Conservation (phyloP, 257 asterid genomes). For the Apocynum venetum region DNA sequence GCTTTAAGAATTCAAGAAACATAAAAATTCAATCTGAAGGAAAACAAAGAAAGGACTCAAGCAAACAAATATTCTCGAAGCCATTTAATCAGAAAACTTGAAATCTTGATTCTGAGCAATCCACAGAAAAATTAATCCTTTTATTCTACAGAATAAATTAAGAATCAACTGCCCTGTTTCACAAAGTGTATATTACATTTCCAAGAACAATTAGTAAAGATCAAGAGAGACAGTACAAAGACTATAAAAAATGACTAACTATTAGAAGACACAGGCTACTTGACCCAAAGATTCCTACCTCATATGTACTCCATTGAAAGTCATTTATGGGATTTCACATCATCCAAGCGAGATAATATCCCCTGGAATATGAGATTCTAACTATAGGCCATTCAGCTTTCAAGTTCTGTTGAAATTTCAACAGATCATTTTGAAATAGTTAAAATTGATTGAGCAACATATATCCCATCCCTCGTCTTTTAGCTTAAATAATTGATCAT, state of each 20-base stretch:
- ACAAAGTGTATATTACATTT: neutral
- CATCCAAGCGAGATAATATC: neutral
- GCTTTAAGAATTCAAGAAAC: slow-evolving; percentile 2
- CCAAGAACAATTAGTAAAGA: neutral
- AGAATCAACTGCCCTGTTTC: neutral
- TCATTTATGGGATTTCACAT: neutral
- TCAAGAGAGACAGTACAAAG: neutral
- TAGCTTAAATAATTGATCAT: neutral
- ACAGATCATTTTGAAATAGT: neutral
- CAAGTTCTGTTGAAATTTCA: neutral
- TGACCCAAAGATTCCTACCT: neutral
- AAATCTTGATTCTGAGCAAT: neutral
- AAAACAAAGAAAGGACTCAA: neutral
- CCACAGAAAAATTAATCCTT: neutral
- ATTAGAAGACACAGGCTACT: too few species aligned
- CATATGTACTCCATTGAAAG: neutral
- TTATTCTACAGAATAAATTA: neutral
- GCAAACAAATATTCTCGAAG: neutral
- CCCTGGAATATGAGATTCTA: neutral
- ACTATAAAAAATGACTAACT: neutral
- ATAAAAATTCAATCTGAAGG: neutral
- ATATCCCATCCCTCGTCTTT: neutral
- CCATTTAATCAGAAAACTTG: neutral
- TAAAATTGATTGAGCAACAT: neutral
- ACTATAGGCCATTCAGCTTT: neutral